phyloP scores from a whole-genome alignment of 1,139 yeast species.

The Geotrichum aggregatum region DNA sequence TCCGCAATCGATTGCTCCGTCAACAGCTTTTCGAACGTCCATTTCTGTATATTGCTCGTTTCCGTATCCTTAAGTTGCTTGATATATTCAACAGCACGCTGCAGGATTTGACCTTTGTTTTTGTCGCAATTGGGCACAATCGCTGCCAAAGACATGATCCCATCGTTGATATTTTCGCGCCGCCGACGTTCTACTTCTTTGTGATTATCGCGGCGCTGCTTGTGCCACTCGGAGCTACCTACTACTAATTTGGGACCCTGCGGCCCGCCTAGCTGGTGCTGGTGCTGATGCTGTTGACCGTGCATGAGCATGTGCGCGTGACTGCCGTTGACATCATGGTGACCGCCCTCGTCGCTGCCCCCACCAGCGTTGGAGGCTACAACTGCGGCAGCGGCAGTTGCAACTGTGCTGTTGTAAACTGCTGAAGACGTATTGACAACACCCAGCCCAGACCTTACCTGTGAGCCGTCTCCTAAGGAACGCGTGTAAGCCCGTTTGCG shows the following conservation, averaged over 20 bases:
- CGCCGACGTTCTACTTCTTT: slow-evolving; percentile 97
- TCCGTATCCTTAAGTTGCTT: slow-evolving; percentile 84
- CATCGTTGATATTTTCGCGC: slow-evolving; percentile 85
- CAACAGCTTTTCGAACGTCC: slow-evolving; percentile 86
- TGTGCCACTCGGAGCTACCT: slow-evolving; percentile 81
- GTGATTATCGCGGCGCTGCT: slow-evolving; percentile 81
- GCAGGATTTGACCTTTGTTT: slow-evolving; percentile 84
- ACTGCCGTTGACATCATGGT: neutral
- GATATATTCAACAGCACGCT: slow-evolving; percentile 85
- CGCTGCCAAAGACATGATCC: slow-evolving; percentile 78
- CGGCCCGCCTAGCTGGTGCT: neutral
- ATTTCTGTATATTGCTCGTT: slow-evolving; percentile 81
- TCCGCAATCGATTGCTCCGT: slow-evolving; percentile 89
- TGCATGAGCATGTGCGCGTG: slow-evolving; percentile 9
- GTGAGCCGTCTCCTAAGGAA: neutral
- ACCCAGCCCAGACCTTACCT: neutral
- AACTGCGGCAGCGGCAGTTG: slow-evolving; percentile 15
- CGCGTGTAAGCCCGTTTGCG: slow-evolving; percentile 7
- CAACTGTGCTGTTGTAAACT: slow-evolving; percentile 8
- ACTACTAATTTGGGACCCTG: slow-evolving; percentile 42
- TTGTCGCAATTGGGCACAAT: slow-evolving; percentile 85
- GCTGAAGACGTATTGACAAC: slow-evolving; percentile 6
- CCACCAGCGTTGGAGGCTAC: slow-evolving; percentile 1
- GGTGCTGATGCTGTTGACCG: neutral
- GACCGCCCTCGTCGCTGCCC: too few species aligned